A percentile compares a stretch with the other conserved stretches of the same genome.
Conservation (phyloP, 2,329 filamentous ascomycete species). For the Knufia fluminis region DNA sequence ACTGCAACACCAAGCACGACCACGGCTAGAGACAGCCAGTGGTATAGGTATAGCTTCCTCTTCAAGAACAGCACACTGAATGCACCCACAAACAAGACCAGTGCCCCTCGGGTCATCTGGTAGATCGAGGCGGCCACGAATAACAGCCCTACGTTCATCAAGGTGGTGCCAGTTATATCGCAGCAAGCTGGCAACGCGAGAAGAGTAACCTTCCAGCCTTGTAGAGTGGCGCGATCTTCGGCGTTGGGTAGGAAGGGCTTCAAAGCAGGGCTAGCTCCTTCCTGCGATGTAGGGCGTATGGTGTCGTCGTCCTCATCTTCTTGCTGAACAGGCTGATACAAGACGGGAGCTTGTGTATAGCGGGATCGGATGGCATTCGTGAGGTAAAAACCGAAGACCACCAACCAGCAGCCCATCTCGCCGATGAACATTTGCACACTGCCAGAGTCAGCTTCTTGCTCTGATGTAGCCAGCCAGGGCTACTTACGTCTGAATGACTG, state of each 20-base stretch:
- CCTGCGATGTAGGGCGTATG: conserved; percentile 28
- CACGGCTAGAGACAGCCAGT: conserved; percentile 80
- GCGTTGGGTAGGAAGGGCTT: conserved; percentile 46
- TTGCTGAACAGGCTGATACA: conserved; percentile 56
- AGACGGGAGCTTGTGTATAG: conserved; percentile 33
- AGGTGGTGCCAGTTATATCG: conserved; percentile 87
- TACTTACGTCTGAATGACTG: conserved; percentile 74
- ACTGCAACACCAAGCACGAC: conserved; percentile 82
- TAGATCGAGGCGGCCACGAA: conserved; percentile 95
- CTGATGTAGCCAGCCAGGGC: background rate
- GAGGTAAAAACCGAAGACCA: conserved; percentile 62
- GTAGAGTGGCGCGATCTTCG: conserved; percentile 52
- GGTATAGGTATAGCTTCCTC: conserved; percentile 70
- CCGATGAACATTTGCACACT: conserved; percentile 91
- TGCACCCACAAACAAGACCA: conserved; percentile 89
- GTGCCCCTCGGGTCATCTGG: conserved; percentile 92
- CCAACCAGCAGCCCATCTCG: conserved; percentile 91
- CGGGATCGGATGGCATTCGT: conserved; percentile 39
- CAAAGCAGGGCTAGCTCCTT: conserved; percentile 37
- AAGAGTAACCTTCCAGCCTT: conserved; percentile 61
- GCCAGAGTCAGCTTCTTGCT: conserved; percentile 12
- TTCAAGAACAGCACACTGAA: conserved; percentile 89
- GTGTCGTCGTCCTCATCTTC: conserved; percentile 40
- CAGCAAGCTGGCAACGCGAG: conserved; percentile 81
- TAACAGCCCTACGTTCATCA: conserved; percentile 92